Evolutionary conservation across 805 yeast genomes (phyloP).

Genomic region (Pichia phayaonensis): DNA sequence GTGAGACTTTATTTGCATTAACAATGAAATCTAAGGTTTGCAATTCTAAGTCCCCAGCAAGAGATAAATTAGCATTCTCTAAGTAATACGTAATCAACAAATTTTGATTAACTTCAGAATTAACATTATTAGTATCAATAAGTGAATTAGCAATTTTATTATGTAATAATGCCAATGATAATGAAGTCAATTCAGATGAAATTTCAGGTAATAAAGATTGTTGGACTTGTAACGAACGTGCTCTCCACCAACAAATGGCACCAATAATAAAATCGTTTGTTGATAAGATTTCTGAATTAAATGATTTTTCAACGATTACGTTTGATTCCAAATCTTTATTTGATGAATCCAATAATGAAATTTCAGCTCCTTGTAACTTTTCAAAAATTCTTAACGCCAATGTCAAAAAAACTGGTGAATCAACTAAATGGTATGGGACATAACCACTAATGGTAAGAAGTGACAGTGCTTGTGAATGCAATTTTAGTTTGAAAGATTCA

Average conservation of each 20-base stretch:
- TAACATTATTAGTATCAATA: slow-evolving; percentile 26
- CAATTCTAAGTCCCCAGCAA: slow-evolving; percentile 60
- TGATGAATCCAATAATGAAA: slow-evolving; percentile 22
- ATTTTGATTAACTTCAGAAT: slow-evolving; percentile 22
- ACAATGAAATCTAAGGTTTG: slow-evolving; percentile 46
- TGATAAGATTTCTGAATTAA: slow-evolving; percentile 6
- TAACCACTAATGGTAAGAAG: slow-evolving; percentile 42
- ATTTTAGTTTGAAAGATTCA: slow-evolving; percentile 16
- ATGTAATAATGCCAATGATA: slow-evolving; percentile 35
- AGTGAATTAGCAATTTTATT: slow-evolving; percentile 29
- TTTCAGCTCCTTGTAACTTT: slow-evolving; percentile 24
- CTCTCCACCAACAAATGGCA: slow-evolving; percentile 66
- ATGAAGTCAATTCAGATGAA: slow-evolving; percentile 34
- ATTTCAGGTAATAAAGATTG: slow-evolving; percentile 58
- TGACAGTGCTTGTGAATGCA: slow-evolving; percentile 8
- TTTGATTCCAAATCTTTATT: slow-evolving; percentile 17
- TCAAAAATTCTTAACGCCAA: slow-evolving; percentile 40
- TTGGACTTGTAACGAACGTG: slow-evolving; percentile 59
- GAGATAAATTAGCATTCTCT: slow-evolving; percentile 59
- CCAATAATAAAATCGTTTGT: slow-evolving; percentile 33
- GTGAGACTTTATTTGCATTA: slow-evolving; percentile 51
- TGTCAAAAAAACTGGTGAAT: slow-evolving; percentile 39
- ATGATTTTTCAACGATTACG: slow-evolving; percentile 14
- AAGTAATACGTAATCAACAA: slow-evolving; percentile 45
- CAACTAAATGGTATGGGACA: slow-evolving; percentile 55